Conservation (phyloP, 805 yeast species). For the Metschnikowia similis region DNA sequence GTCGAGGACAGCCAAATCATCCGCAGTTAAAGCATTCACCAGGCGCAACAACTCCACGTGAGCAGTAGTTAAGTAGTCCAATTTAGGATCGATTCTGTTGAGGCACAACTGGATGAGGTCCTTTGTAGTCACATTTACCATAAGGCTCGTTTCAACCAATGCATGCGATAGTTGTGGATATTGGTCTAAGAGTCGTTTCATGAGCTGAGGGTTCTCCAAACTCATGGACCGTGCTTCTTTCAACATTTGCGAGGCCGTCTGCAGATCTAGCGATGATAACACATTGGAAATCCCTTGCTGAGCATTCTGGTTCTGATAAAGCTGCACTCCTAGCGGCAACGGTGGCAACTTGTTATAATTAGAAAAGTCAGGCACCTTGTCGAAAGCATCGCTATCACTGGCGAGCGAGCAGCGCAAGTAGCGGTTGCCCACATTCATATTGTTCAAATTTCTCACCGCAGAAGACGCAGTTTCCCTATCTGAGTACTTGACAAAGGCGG, state of each 20-base stretch:
- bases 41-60: slow-evolving; percentile 31
- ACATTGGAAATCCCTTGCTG: slow-evolving; percentile 39
- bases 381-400: slow-evolving; percentile 37
- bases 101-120: slow-evolving; percentile 36
- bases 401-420: slow-evolving; percentile 71
- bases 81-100: slow-evolving; percentile 27
- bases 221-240: slow-evolving; percentile 26
- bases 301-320: slow-evolving; percentile 37
- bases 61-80: slow-evolving; percentile 28
- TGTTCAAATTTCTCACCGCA: slow-evolving; percentile 85
- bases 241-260: slow-evolving; percentile 45
- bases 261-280: slow-evolving; percentile 43
- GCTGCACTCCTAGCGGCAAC: slow-evolving; percentile 39
- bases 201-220: slow-evolving; percentile 49
- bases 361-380: slow-evolving; percentile 16
- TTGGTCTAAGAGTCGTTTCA: slow-evolving; percentile 55
- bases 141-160: slow-evolving; percentile 61
- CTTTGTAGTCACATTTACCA: slow-evolving; percentile 31
- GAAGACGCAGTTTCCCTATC: slow-evolving; percentile 85
- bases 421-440: slow-evolving; percentile 70
- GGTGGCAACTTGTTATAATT: slow-evolving; percentile 31
- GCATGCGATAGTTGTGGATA: slow-evolving; percentile 85
- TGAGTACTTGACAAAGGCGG: slow-evolving; percentile 78
- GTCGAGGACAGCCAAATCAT: slow-evolving; percentile 27
- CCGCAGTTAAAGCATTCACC: slow-evolving; percentile 26